Percentiles rank a stretch among this genome's conserved stretches.
Evolutionary conservation across 2,329 filamentous ascomycete genomes (phyloP).

Genomic region (Alternaria sp.): DNA sequence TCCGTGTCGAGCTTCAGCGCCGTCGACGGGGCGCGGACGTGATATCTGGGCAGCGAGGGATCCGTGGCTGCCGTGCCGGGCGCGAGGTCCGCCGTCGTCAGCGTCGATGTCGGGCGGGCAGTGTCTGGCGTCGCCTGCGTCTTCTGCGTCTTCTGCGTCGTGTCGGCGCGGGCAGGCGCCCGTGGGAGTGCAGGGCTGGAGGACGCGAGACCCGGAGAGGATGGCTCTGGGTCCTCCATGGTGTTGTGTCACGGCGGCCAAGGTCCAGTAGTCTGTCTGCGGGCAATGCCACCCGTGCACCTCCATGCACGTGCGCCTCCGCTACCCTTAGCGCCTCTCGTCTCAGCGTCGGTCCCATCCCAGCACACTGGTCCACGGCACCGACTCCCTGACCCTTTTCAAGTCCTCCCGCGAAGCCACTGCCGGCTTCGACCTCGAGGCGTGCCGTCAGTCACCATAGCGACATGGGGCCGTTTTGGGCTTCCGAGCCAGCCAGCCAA

Average conservation of each 20-base stretch:
- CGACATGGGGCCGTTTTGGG: slow-evolving; percentile 17
- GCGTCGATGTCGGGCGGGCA: slow-evolving; percentile 20
- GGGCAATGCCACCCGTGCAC: slow-evolving; percentile 13
- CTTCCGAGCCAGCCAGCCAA: slow-evolving; percentile 13
- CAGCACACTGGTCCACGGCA: slow-evolving; percentile 24
- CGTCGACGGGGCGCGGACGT: slow-evolving; percentile 33
- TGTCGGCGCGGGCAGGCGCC: slow-evolving; percentile 20
- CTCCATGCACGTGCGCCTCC: slow-evolving; percentile 14
- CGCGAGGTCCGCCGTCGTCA: slow-evolving; percentile 33
- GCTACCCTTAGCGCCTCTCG: slow-evolving; percentile 15
- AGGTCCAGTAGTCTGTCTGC: slow-evolving; percentile 21
- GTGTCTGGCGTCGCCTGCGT: slow-evolving; percentile 7
- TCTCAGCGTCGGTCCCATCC: slow-evolving; percentile 4
- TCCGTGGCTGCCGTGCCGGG: slow-evolving; percentile 11
- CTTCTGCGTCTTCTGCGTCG: neutral
- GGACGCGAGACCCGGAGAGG: slow-evolving; percentile 27
- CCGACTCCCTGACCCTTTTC: slow-evolving; percentile 6
- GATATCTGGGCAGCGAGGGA: slow-evolving; percentile 28
- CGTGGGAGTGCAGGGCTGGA: slow-evolving; percentile 21
- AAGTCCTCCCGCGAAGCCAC: neutral
- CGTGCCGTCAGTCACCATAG: slow-evolving; percentile 13
- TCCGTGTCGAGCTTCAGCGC: slow-evolving; percentile 37
- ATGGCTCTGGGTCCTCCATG: slow-evolving; percentile 40
- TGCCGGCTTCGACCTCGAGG: slow-evolving; percentile 10
- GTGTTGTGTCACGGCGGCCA: slow-evolving; percentile 38